phyloP scores from a whole-genome alignment of 495 filamentous ascomycete genomes.

The Penicillium crystallinum region DNA sequence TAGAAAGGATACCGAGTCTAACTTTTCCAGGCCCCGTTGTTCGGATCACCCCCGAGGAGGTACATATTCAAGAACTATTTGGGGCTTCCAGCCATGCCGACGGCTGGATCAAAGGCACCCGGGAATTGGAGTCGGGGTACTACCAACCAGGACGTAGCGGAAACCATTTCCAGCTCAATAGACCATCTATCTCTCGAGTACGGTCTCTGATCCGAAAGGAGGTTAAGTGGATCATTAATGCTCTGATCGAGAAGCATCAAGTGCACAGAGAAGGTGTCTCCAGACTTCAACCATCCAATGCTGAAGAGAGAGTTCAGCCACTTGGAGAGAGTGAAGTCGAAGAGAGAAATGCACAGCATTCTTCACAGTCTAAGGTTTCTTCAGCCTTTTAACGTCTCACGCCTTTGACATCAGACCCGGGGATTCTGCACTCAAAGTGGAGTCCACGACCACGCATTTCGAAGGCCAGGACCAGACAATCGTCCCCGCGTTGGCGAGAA shows the following conservation, averaged over 20 bases:
- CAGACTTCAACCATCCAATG: neutral
- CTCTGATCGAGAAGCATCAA: constrained; percentile 14
- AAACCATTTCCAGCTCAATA: constrained; percentile 8
- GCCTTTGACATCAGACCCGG: neutral
- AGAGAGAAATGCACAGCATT: constrained; percentile 7
- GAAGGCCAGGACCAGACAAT: neutral
- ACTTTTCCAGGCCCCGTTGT: constrained; percentile 20
- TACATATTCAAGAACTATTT: constrained; percentile 19
- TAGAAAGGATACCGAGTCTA: neutral
- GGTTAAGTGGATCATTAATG: constrained; percentile 14
- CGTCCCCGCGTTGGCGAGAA: constrained; percentile 15
- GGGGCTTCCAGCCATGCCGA: constrained; percentile 8
- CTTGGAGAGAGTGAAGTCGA: constrained; percentile 8
- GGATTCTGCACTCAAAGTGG: neutral
- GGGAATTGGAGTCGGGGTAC: neutral
- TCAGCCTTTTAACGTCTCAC: neutral
- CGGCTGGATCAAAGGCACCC: constrained; percentile 18
- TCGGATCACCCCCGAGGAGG: constrained; percentile 24
- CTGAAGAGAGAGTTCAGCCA: neutral
- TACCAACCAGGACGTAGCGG: neutral
- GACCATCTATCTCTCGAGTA: constrained; percentile 14
- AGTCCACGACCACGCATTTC: constrained; percentile 1
- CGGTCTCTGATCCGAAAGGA: constrained; percentile 18
- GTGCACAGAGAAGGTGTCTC: constrained; percentile 9
- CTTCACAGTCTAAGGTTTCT: neutral